Percentiles rank a stretch among this genome's conserved stretches.
These are phyloP conservation scores for Graphilbum ipis-grandicollis DNA, from an alignment of 2,329 filamentous ascomycete species.

Conservation along the genomic window DNA sequence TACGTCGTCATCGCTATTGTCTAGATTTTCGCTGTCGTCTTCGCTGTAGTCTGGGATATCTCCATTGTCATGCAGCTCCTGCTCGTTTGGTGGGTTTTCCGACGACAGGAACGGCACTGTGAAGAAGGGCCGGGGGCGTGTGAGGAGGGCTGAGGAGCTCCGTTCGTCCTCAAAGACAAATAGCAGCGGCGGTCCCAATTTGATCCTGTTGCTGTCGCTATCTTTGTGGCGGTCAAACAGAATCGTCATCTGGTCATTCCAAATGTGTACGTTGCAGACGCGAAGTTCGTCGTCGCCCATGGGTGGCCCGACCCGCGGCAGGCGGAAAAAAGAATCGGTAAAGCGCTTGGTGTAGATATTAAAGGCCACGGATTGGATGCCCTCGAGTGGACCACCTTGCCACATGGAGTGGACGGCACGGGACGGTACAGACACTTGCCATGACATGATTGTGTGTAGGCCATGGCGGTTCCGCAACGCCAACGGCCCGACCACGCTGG, in stretches of 20 bases:
- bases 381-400: no score
- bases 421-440: slow-evolving; percentile 1
- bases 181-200: slow-evolving; percentile 5
- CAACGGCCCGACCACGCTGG: slow-evolving; percentile 3
- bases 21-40: no score
- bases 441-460: slow-evolving; percentile 4
- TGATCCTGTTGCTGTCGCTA: slow-evolving; percentile 2
- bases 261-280: slow-evolving; percentile 5
- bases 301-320: slow-evolving; percentile 3
- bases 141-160: no score
- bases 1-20: no score
- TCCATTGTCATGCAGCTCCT: not conserved
- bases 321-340: slow-evolving; percentile 2
- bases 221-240: slow-evolving; percentile 7
- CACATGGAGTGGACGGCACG: not conserved
- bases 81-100: not conserved
- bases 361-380: slow-evolving; percentile 6
- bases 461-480: slow-evolving; percentile 5
- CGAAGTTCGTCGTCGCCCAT: not conserved
- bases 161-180: slow-evolving; percentile 8
- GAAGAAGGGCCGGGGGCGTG: no score
- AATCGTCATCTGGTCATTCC: slow-evolving; percentile 9
- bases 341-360: slow-evolving; percentile 7
- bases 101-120: slow-evolving; percentile 4
- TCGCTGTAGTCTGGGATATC: not conserved